Evolutionary conservation across 768 basidiomycete genomes (phyloP).

Genomic region (Xerocomellus dryophilus): DNA sequence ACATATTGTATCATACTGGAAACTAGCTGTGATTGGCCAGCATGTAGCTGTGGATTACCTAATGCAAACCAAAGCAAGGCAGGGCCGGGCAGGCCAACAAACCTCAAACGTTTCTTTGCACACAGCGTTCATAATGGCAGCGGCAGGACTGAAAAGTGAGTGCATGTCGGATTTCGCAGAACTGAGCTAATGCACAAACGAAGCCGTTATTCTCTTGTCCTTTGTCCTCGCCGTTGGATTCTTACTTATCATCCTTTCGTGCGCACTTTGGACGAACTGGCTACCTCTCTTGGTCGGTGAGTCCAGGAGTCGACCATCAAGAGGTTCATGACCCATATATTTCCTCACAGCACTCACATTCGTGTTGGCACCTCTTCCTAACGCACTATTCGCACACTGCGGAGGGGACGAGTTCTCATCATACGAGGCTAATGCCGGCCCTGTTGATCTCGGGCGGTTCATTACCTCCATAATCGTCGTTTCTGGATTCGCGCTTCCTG

Average conservation of each 20-base stretch:
- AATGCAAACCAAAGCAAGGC: conserved; percentile 11
- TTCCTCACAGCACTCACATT: conserved; percentile 75
- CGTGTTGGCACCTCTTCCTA: conserved; percentile 93
- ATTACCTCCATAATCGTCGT: conserved; percentile 88
- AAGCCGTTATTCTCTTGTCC: conserved; percentile 94
- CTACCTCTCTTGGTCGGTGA: conserved; percentile 92
- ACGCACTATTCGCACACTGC: conserved; percentile 91
- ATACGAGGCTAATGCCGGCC: conserved; percentile 65
- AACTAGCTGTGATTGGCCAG: no score
- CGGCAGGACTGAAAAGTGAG: conserved; percentile 71
- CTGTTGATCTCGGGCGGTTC: conserved; percentile 91
- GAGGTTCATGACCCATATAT: neutral
- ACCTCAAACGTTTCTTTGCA: neutral
- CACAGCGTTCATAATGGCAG: conserved; percentile 42
- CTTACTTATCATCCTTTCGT: conserved; percentile 93
- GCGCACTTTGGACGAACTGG: conserved; percentile 96
- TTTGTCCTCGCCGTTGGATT: conserved; percentile 99
- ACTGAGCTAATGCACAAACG: conserved; percentile 1
- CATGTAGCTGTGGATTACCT: conserved; percentile 16
- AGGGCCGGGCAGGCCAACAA: no score
- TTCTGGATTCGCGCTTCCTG: conserved; percentile 89
- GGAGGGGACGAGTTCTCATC: conserved; percentile 84
- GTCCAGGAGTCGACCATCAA: conserved; percentile 28
- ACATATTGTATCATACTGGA: conserved; percentile 1
- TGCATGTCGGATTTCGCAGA: neutral